Conservation (phyloP, 163 green algal species). For the Scenedesmus sp. region DNA sequence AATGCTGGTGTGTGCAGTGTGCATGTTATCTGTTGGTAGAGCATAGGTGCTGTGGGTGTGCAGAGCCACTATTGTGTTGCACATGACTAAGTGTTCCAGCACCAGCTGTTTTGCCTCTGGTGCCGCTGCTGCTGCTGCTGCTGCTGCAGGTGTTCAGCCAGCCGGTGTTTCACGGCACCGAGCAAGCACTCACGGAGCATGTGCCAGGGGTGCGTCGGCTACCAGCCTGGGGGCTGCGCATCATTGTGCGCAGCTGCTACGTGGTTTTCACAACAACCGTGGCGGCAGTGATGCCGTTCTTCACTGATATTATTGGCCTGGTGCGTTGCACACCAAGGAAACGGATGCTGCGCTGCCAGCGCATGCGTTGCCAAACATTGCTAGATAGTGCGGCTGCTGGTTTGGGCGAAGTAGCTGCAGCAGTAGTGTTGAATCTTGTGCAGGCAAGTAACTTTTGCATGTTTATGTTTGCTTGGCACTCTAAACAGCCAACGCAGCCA, state of each 20-base stretch:
- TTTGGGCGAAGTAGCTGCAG: too few species aligned
- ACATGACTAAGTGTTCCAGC: too few species aligned
- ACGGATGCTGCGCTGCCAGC: too few species aligned
- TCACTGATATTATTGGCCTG: slow-evolving; percentile 52
- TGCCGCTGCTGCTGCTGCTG: neutral
- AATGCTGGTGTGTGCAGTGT: too few species aligned
- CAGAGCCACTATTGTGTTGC: too few species aligned
- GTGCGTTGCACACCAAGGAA: neutral
- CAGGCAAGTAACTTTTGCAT: too few species aligned
- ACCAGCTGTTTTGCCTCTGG: neutral
- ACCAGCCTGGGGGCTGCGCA: slow-evolving; percentile 11
- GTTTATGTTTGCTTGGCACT: too few species aligned
- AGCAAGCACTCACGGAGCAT: slow-evolving; percentile 23
- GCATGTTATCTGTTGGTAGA: too few species aligned
- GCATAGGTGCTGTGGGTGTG: too few species aligned
- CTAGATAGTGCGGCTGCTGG: neutral
- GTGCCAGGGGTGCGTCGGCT: neutral
- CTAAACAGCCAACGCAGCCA: too few species aligned
- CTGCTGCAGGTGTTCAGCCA: slow-evolving; percentile 52
- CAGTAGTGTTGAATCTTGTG: too few species aligned
- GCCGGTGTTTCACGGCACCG: slow-evolving; percentile 49
- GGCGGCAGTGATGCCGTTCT: slow-evolving; percentile 46
- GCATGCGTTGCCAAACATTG: too few species aligned
- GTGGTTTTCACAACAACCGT: slow-evolving; percentile 34
- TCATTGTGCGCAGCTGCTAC: slow-evolving; percentile 32